Percentiles rank a stretch among this genome's conserved stretches.
Conservation (phyloP, 139 green algal species). For the Coccomyxa sp. region DNA sequence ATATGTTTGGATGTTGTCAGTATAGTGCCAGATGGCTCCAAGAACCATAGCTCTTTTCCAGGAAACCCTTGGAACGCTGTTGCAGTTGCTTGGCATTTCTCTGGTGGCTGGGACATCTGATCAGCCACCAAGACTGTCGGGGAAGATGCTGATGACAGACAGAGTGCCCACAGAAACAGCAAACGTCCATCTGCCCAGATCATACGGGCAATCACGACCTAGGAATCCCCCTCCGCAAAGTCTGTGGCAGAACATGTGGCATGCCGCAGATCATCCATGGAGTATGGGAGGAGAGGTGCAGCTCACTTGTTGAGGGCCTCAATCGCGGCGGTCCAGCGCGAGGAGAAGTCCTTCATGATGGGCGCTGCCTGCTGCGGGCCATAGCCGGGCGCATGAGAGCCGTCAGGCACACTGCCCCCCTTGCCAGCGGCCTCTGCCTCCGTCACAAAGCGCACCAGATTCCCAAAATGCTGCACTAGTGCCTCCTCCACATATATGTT, state of each 20-base stretch:
- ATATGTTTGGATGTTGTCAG: too few relatives aligned
- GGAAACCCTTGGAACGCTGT: too few relatives aligned
- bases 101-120: too few relatives aligned
- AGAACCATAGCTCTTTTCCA: too few relatives aligned
- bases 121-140: too few relatives aligned
- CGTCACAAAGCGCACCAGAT: constrained; percentile 74
- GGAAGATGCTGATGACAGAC: too few relatives aligned
- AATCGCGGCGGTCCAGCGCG: constrained; percentile 72
- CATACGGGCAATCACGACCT: too few relatives aligned
- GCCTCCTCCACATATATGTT: constrained; percentile 81
- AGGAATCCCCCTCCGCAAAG: not conserved
- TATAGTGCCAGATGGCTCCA: too few relatives aligned
- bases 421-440: constrained; percentile 27
- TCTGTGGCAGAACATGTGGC: not conserved
- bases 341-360: constrained; percentile 64
- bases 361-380: constrained; percentile 42
- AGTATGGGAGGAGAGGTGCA: not conserved
- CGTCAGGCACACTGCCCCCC: constrained; percentile 48
- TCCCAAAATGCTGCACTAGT: constrained; percentile 67
- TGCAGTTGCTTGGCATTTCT: too few relatives aligned
- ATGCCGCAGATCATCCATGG: too few relatives aligned
- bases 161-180: too few relatives aligned
- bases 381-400: constrained; percentile 50
- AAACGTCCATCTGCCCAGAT: too few relatives aligned
- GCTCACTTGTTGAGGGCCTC: constrained; percentile 65